Conservation (phyloP, 306 rosid genomes). For the Crotalaria pallida region DNA sequence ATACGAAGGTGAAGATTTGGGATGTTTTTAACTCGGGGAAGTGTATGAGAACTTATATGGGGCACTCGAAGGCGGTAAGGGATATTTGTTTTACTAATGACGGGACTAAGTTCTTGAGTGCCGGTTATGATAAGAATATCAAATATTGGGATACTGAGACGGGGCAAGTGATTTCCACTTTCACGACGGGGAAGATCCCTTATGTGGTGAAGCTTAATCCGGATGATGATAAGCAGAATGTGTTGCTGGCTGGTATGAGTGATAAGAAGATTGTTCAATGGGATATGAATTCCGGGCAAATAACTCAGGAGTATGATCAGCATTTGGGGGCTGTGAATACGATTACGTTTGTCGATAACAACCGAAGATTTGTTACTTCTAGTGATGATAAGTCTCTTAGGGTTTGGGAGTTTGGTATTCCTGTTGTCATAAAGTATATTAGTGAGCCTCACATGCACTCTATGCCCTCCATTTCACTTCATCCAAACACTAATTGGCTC, state of each 20-base stretch:
- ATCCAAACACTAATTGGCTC: slow-evolving; percentile 90
- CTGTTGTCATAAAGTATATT: slow-evolving; percentile 93
- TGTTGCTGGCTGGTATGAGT: slow-evolving; percentile 95
- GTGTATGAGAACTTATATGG: slow-evolving; percentile 98
- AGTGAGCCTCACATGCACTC: slow-evolving; percentile 99
- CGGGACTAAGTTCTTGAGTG: slow-evolving; percentile 80
- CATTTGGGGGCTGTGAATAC: slow-evolving; percentile 99
- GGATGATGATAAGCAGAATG: slow-evolving; percentile 90
- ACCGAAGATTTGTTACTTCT: slow-evolving; percentile 92
- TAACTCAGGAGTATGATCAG: slow-evolving; percentile 98
- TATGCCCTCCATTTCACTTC: slow-evolving; percentile 91
- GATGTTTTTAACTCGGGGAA: slow-evolving; percentile 92
- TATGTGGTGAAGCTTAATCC: slow-evolving; percentile 95
- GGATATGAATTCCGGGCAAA: slow-evolving; percentile 93
- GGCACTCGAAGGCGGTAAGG: slow-evolving; percentile 83
- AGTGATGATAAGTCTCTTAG: slow-evolving; percentile 95
- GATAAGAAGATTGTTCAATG: slow-evolving; percentile 99
- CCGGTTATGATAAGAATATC: slow-evolving; percentile 92
- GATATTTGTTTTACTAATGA: slow-evolving; percentile 91
- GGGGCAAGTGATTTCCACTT: slow-evolving; percentile 90
- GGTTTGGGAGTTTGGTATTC: slow-evolving; percentile 97
- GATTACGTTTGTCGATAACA: slow-evolving; percentile 94
- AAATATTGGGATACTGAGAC: slow-evolving; percentile 99
- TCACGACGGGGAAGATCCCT: slow-evolving; percentile 87
- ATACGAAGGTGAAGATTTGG: slow-evolving; percentile 96